Conservation (phyloP, 768 basidiomycete genomes). For the Holtermanniella nyarrowii region DNA sequence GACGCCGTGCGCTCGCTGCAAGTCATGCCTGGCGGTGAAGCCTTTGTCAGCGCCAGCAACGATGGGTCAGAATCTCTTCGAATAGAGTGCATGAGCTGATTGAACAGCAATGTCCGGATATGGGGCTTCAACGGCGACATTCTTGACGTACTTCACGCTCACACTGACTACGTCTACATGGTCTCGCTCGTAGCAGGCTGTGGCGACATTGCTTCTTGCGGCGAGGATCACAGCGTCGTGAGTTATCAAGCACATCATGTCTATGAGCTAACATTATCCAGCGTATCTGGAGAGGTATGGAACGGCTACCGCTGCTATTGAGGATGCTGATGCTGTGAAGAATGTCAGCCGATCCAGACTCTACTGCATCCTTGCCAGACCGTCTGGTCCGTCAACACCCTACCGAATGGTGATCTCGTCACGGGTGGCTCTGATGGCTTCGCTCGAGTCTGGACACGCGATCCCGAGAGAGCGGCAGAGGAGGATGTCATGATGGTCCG, state of each 20-base stretch:
- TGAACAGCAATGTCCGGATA: slow-evolving; percentile 20
- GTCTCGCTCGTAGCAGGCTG: slow-evolving; percentile 4
- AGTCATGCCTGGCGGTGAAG: slow-evolving; percentile 10
- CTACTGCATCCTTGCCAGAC: slow-evolving; percentile 36
- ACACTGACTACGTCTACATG: slow-evolving; percentile 35
- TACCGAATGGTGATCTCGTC: slow-evolving; percentile 35
- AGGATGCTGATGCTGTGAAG: not conserved
- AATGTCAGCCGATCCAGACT: slow-evolving; percentile 11
- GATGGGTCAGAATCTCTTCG: slow-evolving; percentile 29
- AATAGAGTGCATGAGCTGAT: not conserved
- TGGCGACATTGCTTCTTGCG: slow-evolving; percentile 21
- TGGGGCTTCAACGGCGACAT: slow-evolving; percentile 20
- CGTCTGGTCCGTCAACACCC: slow-evolving; percentile 32
- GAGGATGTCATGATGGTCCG: slow-evolving; percentile 11
- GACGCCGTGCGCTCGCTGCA: slow-evolving; percentile 28
- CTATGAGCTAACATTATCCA: slow-evolving; percentile 4
- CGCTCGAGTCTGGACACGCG: slow-evolving; percentile 27
- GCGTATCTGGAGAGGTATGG: slow-evolving; percentile 25
- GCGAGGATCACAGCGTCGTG: slow-evolving; percentile 37
- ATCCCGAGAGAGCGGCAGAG: slow-evolving; percentile 11
- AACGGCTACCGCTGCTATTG: not conserved
- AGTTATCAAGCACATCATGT: no score
- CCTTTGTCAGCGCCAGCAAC: slow-evolving; percentile 27
- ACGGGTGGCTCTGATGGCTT: slow-evolving; percentile 32
- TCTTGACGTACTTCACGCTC: slow-evolving; percentile 14